phyloP scores from a whole-genome alignment of 1,284 basidiomycete species.

The Megacollybia platyphylla region DNA sequence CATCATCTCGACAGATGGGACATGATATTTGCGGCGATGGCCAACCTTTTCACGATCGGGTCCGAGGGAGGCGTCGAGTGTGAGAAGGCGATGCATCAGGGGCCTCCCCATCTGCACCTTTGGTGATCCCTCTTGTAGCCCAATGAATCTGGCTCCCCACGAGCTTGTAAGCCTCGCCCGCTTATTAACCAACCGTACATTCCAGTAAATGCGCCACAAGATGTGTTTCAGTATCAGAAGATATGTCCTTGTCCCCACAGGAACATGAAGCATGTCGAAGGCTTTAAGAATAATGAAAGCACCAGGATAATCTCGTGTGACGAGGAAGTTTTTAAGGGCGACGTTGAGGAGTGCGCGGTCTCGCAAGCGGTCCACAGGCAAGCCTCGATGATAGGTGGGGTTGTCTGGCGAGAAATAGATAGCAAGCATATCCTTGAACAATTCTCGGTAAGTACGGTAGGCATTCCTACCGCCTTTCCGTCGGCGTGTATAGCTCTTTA shows the following conservation, averaged over 20 bases:
- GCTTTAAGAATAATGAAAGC: neutral
- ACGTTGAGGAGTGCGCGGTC: neutral
- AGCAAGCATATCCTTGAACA: neutral
- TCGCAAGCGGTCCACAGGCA: neutral
- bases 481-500: neutral
- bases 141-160: neutral
- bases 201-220: neutral
- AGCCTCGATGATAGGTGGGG: neutral
- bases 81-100: neutral
- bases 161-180: neutral
- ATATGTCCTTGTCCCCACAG: neutral
- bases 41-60: neutral
- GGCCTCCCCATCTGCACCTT: neutral
- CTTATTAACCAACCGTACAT: neutral
- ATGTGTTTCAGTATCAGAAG: neutral
- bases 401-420: neutral
- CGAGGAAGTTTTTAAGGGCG: neutral
- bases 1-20: neutral
- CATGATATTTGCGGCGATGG: neutral
- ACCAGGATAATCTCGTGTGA: neutral
- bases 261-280: neutral
- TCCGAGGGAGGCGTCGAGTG: neutral
- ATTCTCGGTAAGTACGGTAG: neutral
- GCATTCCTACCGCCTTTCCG: neutral
- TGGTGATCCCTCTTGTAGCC: neutral